Conservation (phyloP, 2,329 filamentous ascomycete genomes). For the Stylonectria norvegica region DNA sequence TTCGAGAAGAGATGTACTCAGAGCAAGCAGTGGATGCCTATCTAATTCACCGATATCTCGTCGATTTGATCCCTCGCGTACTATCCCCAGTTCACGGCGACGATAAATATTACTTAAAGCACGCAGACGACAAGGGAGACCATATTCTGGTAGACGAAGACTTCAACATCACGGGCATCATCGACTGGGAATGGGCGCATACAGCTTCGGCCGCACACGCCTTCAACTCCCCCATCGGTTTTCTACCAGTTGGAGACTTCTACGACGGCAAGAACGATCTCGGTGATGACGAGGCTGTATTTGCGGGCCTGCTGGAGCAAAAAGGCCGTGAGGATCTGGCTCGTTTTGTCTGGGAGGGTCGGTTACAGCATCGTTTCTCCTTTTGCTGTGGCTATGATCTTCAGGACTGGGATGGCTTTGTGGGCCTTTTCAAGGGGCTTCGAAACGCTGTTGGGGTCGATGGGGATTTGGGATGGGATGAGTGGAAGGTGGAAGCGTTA, state of each 20-base stretch:
- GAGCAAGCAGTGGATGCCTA: constrained; percentile 35
- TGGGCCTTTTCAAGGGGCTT: constrained; percentile 40
- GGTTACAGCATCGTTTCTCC: constrained; percentile 36
- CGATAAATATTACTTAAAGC: constrained; percentile 41
- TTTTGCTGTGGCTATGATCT: constrained; percentile 44
- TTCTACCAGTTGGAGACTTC: constrained; percentile 40
- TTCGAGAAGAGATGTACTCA: constrained; percentile 35
- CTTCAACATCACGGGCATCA: constrained; percentile 45
- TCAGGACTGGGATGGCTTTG: constrained; percentile 40
- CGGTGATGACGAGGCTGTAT: constrained; percentile 36
- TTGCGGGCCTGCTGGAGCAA: constrained; percentile 30
- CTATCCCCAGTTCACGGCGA: constrained; percentile 20
- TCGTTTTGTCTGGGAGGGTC: constrained; percentile 34
- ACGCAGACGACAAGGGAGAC: constrained; percentile 43
- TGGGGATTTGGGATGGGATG: constrained; percentile 34
- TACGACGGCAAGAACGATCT: constrained; percentile 35
- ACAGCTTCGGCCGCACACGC: constrained; percentile 34
- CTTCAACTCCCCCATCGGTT: constrained; percentile 41
- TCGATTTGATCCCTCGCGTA: constrained; percentile 34
- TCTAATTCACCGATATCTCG: constrained; percentile 40
- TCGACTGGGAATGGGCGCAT: constrained; percentile 43
- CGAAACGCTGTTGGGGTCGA: constrained; percentile 33
- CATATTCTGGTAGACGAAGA: constrained; percentile 45
- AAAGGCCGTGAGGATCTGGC: constrained; percentile 37
- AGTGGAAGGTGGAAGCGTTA: constrained; percentile 36